Conservation (phyloP, 176 grass and related monocot genomes). For the Canna indica region DNA sequence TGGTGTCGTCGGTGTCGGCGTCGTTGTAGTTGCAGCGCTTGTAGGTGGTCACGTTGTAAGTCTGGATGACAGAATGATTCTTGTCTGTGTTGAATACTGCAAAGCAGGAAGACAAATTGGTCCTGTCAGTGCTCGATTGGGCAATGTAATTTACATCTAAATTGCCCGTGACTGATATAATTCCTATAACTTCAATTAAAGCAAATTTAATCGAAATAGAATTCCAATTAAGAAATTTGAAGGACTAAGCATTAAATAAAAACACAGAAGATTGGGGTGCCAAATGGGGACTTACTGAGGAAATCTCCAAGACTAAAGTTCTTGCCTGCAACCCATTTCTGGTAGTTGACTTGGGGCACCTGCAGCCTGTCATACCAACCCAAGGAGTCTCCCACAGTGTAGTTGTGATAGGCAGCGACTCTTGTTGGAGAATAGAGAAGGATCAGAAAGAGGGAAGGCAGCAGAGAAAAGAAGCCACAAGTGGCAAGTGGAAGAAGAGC, state of each 20-base stretch:
- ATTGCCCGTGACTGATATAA: no score
- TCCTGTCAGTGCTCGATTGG: neutral
- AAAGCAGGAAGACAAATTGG: neutral
- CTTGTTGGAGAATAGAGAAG: neutral
- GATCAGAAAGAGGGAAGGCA: constrained; percentile 9
- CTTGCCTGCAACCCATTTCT: constrained; percentile 74
- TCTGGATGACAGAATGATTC: constrained; percentile 92
- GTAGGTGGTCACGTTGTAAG: constrained; percentile 69
- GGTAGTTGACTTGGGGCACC: constrained; percentile 50
- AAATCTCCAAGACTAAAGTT: constrained; percentile 97
- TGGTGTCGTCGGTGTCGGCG: constrained; percentile 52
- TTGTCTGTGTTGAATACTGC: constrained; percentile 97
- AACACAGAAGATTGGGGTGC: neutral
- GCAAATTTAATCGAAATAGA: neutral
- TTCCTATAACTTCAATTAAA: no score
- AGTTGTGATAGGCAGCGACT: constrained; percentile 56
- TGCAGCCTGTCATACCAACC: constrained; percentile 78
- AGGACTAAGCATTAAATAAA: neutral
- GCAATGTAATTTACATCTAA: no score
- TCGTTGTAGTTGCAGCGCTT: constrained; percentile 67
- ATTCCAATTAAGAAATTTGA: neutral
- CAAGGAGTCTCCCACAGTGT: constrained; percentile 82
- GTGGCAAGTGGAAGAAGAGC: constrained; percentile 23
- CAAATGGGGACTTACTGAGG: constrained; percentile 56
- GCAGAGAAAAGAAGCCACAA: neutral